These are phyloP conservation scores for Aspergillus proliferans DNA, from an alignment of 2,329 filamentous ascomycete species.

Conservation along the genomic window DNA sequence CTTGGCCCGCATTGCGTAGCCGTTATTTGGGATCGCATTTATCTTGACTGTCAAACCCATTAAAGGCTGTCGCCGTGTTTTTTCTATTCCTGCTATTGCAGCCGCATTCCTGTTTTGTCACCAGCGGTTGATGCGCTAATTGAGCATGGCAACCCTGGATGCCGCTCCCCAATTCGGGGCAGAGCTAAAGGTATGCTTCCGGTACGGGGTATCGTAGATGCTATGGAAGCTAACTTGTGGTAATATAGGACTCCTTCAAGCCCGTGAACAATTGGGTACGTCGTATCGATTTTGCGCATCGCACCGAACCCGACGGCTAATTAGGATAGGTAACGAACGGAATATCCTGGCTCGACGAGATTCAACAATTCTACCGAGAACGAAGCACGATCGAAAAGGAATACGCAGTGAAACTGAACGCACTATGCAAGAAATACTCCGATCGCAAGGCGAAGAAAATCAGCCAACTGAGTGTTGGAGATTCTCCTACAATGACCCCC, in stretches of 20 bases:
- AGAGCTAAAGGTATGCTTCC: conserved; percentile 72
- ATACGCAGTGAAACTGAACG: conserved; percentile 80
- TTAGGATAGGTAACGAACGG: conserved; percentile 62
- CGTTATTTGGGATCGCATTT: not conserved
- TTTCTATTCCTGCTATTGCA: not conserved
- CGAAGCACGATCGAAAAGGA: conserved; percentile 93
- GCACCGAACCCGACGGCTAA: conserved; percentile 12
- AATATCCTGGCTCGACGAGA: conserved; percentile 91
- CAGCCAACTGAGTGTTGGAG: conserved; percentile 81
- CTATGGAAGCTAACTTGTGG: not conserved
- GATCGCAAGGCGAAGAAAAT: conserved; percentile 94
- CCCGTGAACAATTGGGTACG: conserved; percentile 80
- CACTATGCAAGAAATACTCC: conserved; percentile 90
- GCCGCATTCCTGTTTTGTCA: conserved; percentile 1
- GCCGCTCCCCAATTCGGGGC: conserved; percentile 80
- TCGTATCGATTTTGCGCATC: conserved; percentile 1
- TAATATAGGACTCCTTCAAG: conserved; percentile 86
- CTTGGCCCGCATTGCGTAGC: conserved; percentile 8
- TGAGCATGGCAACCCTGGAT: conserved; percentile 72
- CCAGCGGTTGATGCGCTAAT: conserved; percentile 18
- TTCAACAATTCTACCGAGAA: conserved; percentile 96
- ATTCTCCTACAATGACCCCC: conserved; percentile 85
- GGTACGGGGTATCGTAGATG: not conserved
- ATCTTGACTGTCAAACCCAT: too few relatives aligned
- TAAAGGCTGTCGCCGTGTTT: not conserved